Percentiles rank a stretch among this genome's conserved stretches.
phyloP scores from a whole-genome alignment of 2,329 filamentous ascomycete species.

The Aspergillus sp. region DNA sequence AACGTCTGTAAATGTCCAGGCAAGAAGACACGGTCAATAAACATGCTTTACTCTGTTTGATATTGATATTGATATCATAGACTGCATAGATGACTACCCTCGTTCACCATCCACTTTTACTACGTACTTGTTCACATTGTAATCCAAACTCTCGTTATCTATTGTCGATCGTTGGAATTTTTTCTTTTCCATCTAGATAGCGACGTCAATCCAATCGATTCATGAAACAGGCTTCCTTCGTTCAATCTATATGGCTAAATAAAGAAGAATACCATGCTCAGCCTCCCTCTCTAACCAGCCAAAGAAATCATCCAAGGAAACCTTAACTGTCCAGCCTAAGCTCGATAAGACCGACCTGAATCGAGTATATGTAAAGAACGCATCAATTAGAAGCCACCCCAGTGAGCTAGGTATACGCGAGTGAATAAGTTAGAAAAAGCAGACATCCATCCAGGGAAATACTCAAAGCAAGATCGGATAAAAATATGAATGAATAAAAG shows the following conservation, averaged over 20 bases:
- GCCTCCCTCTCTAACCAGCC: neutral
- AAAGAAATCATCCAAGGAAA: no score
- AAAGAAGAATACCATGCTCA: neutral
- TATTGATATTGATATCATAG: neutral
- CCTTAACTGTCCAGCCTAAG: no score
- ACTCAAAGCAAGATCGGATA: no score
- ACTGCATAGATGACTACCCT: neutral
- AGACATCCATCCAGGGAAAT: neutral
- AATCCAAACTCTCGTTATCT: neutral
- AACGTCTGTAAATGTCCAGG: neutral
- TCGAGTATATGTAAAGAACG: neutral
- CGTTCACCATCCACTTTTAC: neutral
- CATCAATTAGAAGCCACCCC: neutral
- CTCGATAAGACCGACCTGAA: no score
- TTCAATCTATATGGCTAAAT: neutral
- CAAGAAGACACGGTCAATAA: neutral
- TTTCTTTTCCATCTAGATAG: neutral
- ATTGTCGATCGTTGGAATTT: neutral
- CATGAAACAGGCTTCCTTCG: neutral
- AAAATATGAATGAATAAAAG: neutral
- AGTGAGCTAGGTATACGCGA: neutral
- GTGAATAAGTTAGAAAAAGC: neutral
- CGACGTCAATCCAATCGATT: neutral
- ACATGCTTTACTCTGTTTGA: neutral
- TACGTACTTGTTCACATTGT: no score